Percentiles rank a stretch among this genome's conserved stretches.
Conservation (phyloP, 2,329 filamentous ascomycete species). For the Alternaria dauci region DNA sequence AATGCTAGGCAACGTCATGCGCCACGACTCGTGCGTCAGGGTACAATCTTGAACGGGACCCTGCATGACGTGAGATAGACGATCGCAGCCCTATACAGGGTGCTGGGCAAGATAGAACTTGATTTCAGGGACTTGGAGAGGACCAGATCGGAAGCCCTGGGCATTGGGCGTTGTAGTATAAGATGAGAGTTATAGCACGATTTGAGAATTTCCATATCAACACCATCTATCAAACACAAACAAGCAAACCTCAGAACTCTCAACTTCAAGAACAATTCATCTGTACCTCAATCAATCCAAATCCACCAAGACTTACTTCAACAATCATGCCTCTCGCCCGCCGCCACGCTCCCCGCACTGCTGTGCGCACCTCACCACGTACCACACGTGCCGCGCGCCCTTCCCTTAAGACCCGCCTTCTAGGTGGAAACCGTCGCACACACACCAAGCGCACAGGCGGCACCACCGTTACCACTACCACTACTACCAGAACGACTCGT, state of each 20-base stretch:
- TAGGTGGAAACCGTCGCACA: slow-evolving; percentile 51
- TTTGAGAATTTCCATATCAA: neutral
- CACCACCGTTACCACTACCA: slow-evolving; percentile 48
- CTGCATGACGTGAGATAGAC: slow-evolving; percentile 38
- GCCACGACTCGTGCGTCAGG: slow-evolving; percentile 19
- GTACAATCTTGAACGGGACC: slow-evolving; percentile 18
- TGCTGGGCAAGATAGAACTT: slow-evolving; percentile 27
- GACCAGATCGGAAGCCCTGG: neutral
- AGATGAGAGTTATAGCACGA: slow-evolving; percentile 8
- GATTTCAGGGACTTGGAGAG: slow-evolving; percentile 25
- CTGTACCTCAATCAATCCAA: slow-evolving; percentile 4
- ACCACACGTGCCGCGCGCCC: slow-evolving; percentile 51
- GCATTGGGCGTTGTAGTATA: slow-evolving; percentile 12
- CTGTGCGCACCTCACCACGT: slow-evolving; percentile 33
- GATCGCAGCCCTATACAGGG: slow-evolving; percentile 20
- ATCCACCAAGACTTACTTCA: neutral
- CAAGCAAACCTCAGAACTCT: neutral
- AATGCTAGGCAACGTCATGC: slow-evolving; percentile 25
- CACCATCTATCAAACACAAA: neutral
- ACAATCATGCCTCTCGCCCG: slow-evolving; percentile 42
- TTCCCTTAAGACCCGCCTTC: slow-evolving; percentile 63
- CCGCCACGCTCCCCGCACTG: slow-evolving; percentile 32
- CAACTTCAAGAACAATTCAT: neutral
- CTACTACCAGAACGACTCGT: slow-evolving; percentile 55
- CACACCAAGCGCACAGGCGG: slow-evolving; percentile 44